phyloP scores from a whole-genome alignment of 495 filamentous ascomycete genomes.

The Aspergillus indologenus region DNA sequence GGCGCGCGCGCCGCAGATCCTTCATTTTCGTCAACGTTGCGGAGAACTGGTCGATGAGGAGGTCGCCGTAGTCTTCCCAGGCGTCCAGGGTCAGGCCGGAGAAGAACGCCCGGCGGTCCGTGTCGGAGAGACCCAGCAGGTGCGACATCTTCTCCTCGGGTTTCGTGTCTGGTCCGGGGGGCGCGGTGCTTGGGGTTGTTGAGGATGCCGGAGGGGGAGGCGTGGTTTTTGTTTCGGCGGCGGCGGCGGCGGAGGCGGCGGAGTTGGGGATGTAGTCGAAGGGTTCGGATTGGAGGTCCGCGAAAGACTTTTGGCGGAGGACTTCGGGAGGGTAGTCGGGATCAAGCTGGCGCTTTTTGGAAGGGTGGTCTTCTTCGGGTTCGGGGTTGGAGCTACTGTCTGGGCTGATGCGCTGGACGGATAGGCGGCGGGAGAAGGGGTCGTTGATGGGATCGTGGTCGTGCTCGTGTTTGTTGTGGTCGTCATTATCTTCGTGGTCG shows the following conservation, averaged over 20 bases:
- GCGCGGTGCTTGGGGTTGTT: slow-evolving; percentile 11
- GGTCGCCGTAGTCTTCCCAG: slow-evolving; percentile 82
- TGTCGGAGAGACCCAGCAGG: slow-evolving; percentile 26
- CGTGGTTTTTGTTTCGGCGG: slow-evolving; percentile 1
- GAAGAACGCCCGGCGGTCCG: slow-evolving; percentile 61
- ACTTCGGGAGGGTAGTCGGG: slow-evolving; percentile 42
- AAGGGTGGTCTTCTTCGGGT: not conserved
- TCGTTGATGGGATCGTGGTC: slow-evolving; percentile 35
- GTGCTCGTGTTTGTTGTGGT: slow-evolving; percentile 33
- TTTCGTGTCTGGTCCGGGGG: not conserved
- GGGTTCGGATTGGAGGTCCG: slow-evolving; percentile 43
- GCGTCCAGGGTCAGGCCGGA: slow-evolving; percentile 61
- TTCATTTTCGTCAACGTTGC: slow-evolving; percentile 62
- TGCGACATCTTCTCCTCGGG: slow-evolving; percentile 31
- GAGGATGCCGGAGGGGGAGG: not conserved
- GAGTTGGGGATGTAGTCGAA: slow-evolving; percentile 41
- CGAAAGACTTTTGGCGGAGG: slow-evolving; percentile 42
- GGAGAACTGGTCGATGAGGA: slow-evolving; percentile 68
- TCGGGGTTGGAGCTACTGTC: slow-evolving; percentile 11
- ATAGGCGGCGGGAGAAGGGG: slow-evolving; percentile 29
- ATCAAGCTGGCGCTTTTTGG: slow-evolving; percentile 37
- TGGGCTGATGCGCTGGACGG: slow-evolving; percentile 16
- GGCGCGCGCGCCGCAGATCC: slow-evolving; percentile 59
- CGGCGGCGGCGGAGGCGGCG: slow-evolving; percentile 10
- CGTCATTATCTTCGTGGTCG: slow-evolving; percentile 31